Base-by-base conservation (phyloP, 768 basidiomycete species). In the Punctularia strigosozonata region DNA sequence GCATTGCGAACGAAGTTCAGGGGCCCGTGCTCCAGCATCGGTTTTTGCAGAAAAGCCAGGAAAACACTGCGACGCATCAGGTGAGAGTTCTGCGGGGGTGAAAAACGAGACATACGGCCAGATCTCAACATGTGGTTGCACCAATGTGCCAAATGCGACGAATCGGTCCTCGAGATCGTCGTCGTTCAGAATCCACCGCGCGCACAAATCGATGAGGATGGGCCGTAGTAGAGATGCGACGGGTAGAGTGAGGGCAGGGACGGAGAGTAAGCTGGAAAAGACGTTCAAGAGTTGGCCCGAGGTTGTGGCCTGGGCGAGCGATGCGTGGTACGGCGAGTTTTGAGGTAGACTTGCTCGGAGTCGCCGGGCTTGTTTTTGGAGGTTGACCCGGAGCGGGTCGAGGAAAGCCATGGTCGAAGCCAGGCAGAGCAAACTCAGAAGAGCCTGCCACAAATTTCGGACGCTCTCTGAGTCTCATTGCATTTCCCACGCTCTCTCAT, bases 141-240 rank as follows among this genome's bases (percentile, higher is more conserved):
- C 50, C 39, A 87, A 58, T 42, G 72, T 57, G 48, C 69, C 75
- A n/a, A 83, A 58, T 3, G 79, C 77, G 34, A 68, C 60, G 34
- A 78, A 58, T 48, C 71, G 67, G 26, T 71, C 68, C 39, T 74
- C 68, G 18, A 62, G 47, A 42, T 66, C 59, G 30, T 68, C 57
- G 25, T 64, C 49, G 15, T 65, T 60, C n/a, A 79, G 62, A 30
- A 92, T 53, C 89, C 88, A 95, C 50, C 84, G 60, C 3, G 83
- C 83, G 50, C 79, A 80, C 19, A 98, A 60, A 56, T 94, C 85
- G 20, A 82, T 49, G 26, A 89, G 55, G 38, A 97, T 58, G 3
- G 92, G 91, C 44, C 82, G 64, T 59, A 84, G 97, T 8, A 70
- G 45, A 5, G 61, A 64, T 15, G 82, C 74, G 43, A 97, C 65